Base-by-base conservation (phyloP, 345 rosid species). In the Limnanthes douglasii region DNA sequence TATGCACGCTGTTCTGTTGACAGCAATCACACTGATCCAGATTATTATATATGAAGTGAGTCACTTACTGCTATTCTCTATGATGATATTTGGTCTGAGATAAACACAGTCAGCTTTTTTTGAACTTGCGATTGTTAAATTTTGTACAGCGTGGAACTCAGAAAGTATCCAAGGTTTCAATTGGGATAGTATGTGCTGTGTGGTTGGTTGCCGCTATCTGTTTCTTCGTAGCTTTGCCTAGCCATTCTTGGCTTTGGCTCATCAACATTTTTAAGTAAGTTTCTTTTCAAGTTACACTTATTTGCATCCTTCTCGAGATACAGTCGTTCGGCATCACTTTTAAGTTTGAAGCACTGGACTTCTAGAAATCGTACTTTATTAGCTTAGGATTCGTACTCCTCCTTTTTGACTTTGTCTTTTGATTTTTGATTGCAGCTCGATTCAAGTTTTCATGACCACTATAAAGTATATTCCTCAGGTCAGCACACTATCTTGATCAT, bases 381-480 rank as follows among this genome's bases (percentile, higher is more conserved):
- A n/a, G n/a, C n/a, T n/a, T n/a, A n/a, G n/a, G n/a, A n/a, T n/a
- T n/a, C n/a, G n/a, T n/a, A n/a, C n/a, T n/a, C n/a, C n/a, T n/a
- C n/a, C n/a, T n/a, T n/a, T n/a, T n/a, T n/a, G n/a, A n/a, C n/a
- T 36, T 6, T 27, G 13, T 10, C 8, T 23, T 34, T 4, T 35
- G 31, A n/a, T 25, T 40, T 36, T 13, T 44, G 37, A 42, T 51
- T 63, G 66, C 88, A 86, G 97, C 70, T 47, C 80, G 15, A 78
- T 86, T 50, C 97, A 86, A 57, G 88, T 86, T 26, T 45, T 50
- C 28, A 86, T 86, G 94, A 78, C 95, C 5, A 58, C 59, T 20
- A 59, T 86, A 55, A 86, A 86, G 57, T 82, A 86, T 51, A 75
- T 75, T 47, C 95, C 95, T 15, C 95, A 82, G 88, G 97, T 81